Conservation (phyloP, 768 basidiomycete species). For the Macrocybe gigantea region DNA sequence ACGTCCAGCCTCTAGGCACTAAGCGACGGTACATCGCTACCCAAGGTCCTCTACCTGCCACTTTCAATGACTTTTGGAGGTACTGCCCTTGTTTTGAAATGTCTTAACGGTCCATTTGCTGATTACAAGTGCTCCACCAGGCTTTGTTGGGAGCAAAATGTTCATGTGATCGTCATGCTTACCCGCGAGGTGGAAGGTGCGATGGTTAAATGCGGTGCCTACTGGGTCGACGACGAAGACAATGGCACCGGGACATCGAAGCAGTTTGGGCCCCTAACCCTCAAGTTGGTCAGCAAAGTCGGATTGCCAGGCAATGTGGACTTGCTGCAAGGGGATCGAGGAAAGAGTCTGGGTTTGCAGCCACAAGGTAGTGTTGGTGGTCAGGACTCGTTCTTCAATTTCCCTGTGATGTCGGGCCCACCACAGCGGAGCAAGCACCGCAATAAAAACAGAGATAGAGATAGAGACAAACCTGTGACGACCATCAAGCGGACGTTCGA, state of each 20-base stretch:
- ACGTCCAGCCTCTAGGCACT: slow-evolving; percentile 83
- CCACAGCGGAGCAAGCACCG: neutral
- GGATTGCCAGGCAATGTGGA: slow-evolving; percentile 12
- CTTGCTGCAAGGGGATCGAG: neutral
- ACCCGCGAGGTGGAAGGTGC: slow-evolving; percentile 88
- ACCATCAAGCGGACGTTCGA: slow-evolving; percentile 62
- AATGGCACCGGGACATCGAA: slow-evolving; percentile 1
- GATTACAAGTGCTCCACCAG: slow-evolving; percentile 24
- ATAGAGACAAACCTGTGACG: slow-evolving; percentile 3
- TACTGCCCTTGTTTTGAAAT: slow-evolving; percentile 30
- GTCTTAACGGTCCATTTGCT: neutral
- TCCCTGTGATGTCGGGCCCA: neutral
- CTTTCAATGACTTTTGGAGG: slow-evolving; percentile 94
- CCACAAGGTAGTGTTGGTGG: neutral
- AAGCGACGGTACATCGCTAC: slow-evolving; percentile 87
- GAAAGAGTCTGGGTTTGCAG: no score
- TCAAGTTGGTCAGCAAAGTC: slow-evolving; percentile 39
- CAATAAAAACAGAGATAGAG: neutral
- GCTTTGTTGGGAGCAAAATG: slow-evolving; percentile 90
- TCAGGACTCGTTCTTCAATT: neutral
- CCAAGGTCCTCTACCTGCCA: slow-evolving; percentile 88
- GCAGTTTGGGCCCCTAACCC: slow-evolving; percentile 63
- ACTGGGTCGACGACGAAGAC: slow-evolving; percentile 59
- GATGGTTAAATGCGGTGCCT: slow-evolving; percentile 84
- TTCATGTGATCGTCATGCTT: slow-evolving; percentile 95